A percentile compares a stretch with the other conserved stretches of the same genome.
phyloP scores from a whole-genome alignment of 768 basidiomycete species.

The Pilatotrama ljubarskyi region DNA sequence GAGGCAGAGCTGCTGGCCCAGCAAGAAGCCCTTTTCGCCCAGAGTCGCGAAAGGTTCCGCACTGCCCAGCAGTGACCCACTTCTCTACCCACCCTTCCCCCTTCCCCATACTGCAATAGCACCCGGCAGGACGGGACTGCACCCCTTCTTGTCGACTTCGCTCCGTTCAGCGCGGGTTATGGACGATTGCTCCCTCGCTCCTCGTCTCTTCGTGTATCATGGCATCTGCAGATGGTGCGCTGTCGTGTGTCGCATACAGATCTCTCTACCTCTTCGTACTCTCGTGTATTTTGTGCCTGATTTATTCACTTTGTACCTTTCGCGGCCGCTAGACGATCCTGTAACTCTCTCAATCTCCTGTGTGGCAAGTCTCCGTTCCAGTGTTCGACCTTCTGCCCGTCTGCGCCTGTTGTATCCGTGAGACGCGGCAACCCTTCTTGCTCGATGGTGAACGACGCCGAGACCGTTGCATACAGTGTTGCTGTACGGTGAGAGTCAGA shows the following conservation, averaged over 20 bases:
- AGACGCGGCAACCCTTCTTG: constrained; percentile 73
- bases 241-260: constrained; percentile 14
- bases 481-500: constrained; percentile 42
- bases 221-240: constrained; percentile 11
- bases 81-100: neutral
- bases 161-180: constrained; percentile 11
- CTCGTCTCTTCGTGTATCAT: constrained; percentile 23
- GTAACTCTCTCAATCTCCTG: constrained; percentile 50
- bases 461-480: constrained; percentile 70
- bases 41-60: constrained; percentile 78
- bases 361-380: constrained; percentile 78
- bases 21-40: constrained; percentile 93
- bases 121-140: neutral
- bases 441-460: constrained; percentile 82
- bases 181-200: constrained; percentile 14
- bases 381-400: constrained; percentile 29
- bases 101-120: neutral
- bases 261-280: constrained; percentile 4
- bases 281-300: constrained; percentile 26
- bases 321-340: constrained; percentile 14
- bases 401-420: constrained; percentile 28
- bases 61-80: constrained; percentile 53
- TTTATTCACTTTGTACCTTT: constrained; percentile 26
- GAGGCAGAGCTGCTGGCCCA: constrained; percentile 85
- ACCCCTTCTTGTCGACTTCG: neutral